Evolutionary conservation across 2,329 filamentous ascomycete genomes (phyloP).

Genomic region (Sclerotinia minor): DNA sequence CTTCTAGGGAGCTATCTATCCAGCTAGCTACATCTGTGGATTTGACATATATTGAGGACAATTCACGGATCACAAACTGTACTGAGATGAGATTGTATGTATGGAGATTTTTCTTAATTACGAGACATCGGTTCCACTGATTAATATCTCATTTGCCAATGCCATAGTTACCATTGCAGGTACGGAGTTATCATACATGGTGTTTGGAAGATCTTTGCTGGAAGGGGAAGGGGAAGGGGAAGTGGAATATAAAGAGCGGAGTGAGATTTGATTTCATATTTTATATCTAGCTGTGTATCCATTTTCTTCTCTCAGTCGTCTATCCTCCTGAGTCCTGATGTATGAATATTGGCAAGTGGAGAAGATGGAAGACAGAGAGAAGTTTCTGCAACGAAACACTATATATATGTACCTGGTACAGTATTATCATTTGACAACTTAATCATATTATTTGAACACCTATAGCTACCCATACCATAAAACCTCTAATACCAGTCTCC

Average conservation of each 20-base stretch:
- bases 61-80: constrained; percentile 4
- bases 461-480: background rate
- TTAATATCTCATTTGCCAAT: constrained; percentile 11
- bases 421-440: no score
- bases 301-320: background rate
- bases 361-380: background rate
- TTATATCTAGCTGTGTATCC: no score
- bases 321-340: background rate
- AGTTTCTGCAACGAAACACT: background rate
- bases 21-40: background rate
- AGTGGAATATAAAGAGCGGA: constrained; percentile 7
- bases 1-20: background rate
- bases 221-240: background rate
- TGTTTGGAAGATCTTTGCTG: background rate
- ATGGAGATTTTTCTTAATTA: background rate
- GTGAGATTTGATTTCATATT: background rate
- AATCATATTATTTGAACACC: no score
- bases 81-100: constrained; percentile 5
- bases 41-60: background rate
- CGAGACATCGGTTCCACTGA: background rate
- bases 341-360: background rate
- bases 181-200: background rate
- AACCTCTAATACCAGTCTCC: background rate
- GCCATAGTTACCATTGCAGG: no score
- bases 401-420: no score